Conservation (phyloP, 495 filamentous ascomycete genomes). For the Saxophila tyrrhenica region DNA sequence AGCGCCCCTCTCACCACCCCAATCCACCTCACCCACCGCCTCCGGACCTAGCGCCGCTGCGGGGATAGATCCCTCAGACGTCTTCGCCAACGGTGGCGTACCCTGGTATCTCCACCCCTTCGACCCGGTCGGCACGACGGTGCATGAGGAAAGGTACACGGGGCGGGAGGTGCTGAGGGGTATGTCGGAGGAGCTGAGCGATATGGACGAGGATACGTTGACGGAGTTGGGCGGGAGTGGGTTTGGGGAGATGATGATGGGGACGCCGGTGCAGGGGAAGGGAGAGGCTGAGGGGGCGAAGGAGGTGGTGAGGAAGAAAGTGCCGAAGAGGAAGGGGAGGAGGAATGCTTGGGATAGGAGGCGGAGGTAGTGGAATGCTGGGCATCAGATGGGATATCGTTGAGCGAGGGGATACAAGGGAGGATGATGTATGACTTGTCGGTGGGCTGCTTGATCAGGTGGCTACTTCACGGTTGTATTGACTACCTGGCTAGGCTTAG, state of each 20-base stretch:
- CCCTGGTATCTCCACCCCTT: slow-evolving; percentile 84
- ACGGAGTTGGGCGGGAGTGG: slow-evolving; percentile 41
- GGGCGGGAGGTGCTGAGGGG: slow-evolving; percentile 63
- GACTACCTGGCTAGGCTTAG: no score
- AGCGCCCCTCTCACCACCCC: slow-evolving; percentile 20
- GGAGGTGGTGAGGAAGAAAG: not conserved
- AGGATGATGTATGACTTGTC: no score
- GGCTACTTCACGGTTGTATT: no score
- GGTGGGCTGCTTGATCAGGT: no score
- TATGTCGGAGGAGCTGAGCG: slow-evolving; percentile 77
- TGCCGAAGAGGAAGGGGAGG: slow-evolving; percentile 2
- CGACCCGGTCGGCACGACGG: slow-evolving; percentile 63
- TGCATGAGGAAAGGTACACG: slow-evolving; percentile 66
- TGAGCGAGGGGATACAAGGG: no score
- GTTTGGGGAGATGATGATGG: not conserved
- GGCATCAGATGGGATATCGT: no score
- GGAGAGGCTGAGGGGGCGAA: not conserved
- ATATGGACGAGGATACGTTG: slow-evolving; percentile 79
- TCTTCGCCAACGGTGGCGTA: slow-evolving; percentile 61
- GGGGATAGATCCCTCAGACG: slow-evolving; percentile 32
- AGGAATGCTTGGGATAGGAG: not conserved
- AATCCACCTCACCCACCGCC: slow-evolving; percentile 10
- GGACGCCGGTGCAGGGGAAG: slow-evolving; percentile 1
- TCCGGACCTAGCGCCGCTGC: not conserved
- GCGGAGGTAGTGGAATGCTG: not conserved